A percentile compares a stretch with the other conserved stretches of the same genome.
phyloP scores from a whole-genome alignment of 75 land plant species.

The Pinus albicaulis region DNA sequence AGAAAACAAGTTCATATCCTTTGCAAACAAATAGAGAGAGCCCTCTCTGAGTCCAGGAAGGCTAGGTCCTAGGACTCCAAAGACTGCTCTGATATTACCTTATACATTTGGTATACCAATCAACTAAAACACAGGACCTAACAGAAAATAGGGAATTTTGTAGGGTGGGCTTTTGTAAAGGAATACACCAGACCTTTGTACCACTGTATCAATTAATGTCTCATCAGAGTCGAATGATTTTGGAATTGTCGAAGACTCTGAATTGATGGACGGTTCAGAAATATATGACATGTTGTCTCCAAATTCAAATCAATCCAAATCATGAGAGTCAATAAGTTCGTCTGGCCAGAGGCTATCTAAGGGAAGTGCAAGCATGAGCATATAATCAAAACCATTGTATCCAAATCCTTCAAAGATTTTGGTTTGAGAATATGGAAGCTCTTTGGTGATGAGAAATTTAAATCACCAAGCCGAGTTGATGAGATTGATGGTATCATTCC shows the following conservation, averaged over 20 bases:
- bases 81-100: too few species aligned
- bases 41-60: too few species aligned
- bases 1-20: too few species aligned
- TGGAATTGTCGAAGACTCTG: not conserved
- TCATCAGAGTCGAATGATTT: not conserved
- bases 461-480: conserved; percentile 65
- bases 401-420: not conserved
- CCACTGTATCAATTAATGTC: conserved; percentile 1
- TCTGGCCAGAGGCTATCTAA: conserved; percentile 9
- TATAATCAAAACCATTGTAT: not conserved
- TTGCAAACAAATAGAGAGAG: too few species aligned
- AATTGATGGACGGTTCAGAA: conserved; percentile 1
- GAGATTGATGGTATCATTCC: conserved; percentile 44
- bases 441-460: conserved; percentile 39
- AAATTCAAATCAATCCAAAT: not conserved
- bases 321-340: not conserved
- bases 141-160: not conserved
- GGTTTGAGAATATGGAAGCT: conserved; percentile 5
- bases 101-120: too few species aligned
- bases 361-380: not conserved
- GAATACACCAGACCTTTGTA: not conserved
- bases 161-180: too few species aligned
- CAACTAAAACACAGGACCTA: too few species aligned
- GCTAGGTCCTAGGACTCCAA: too few species aligned
- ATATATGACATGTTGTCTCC: not conserved